Conservation (phyloP, 2,329 filamentous ascomycete genomes). For the Chrysoporthe deuterocubensis region DNA sequence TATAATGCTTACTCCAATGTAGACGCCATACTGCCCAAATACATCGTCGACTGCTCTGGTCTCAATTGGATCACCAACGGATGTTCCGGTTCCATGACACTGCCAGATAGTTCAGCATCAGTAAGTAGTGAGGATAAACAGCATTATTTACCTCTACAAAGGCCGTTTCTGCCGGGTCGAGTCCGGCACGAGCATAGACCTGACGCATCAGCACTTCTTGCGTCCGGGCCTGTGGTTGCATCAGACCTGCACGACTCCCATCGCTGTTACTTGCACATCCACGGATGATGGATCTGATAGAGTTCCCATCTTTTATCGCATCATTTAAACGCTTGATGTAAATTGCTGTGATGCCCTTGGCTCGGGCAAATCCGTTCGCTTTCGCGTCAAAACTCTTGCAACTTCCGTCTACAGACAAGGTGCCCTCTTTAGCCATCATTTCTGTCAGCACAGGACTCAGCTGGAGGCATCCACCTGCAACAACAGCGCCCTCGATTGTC, state of each 20-base stretch:
- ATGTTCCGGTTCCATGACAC: background rate
- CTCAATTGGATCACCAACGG: background rate
- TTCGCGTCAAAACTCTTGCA: background rate
- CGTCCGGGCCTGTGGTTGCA: background rate
- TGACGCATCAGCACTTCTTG: background rate
- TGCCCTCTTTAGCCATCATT: background rate
- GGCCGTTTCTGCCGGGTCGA: background rate
- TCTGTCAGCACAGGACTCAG: background rate
- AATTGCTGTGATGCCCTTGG: slow-evolving; percentile 30
- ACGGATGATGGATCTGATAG: background rate
- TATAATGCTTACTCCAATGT: background rate
- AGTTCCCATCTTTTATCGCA: background rate
- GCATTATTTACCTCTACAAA: background rate
- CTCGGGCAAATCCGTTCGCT: slow-evolving; percentile 32
- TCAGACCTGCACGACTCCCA: background rate
- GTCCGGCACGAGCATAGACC: background rate
- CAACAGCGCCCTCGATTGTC: background rate
- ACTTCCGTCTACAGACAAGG: too few species aligned
- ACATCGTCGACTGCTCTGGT: background rate
- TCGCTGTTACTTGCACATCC: slow-evolving; percentile 4
- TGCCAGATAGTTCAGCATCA: background rate
- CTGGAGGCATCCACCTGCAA: background rate
- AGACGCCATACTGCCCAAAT: background rate
- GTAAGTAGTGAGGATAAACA: too few species aligned
- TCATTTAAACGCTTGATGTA: background rate